Base-by-base conservation (phyloP, 495 filamentous ascomycete species). In the Neurospora sp. region DNA sequence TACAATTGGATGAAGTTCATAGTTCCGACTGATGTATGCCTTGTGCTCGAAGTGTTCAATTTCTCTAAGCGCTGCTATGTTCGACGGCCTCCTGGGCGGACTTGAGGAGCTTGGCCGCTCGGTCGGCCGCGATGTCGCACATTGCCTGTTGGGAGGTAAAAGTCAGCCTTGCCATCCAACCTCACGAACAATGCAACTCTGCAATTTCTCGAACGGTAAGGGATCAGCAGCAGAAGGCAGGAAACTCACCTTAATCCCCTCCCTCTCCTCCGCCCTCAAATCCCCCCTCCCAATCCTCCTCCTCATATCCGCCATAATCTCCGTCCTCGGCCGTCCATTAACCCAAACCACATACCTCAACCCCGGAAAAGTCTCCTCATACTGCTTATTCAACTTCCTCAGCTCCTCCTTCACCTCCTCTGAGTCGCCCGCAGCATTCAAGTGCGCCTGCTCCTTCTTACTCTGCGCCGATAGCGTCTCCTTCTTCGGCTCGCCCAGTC, bases 281-380 rank as follows among this genome's bases (percentile, higher is more conserved):
- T 96, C 87, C 9, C 86, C 89, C 72, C 90, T 85, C 20, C 84
- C 87, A 80, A 97, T 97, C 72, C 96, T 86, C 73, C 84, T 78
- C 70, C 87, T 84, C 92, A 97, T 98, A 80, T 98, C 92, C 71
- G 87, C 86, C 91, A 98, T 92, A 47, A 99, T 91, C 72, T 87
- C 85, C 27, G 84, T 83, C 61, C 93, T 85, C 72, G 85, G 83
- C 74, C 94, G 86, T 22, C 94, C 94, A 82, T 97, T 94, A 71
- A 98, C 96, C 82, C 96, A 99, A 8, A 93, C 89, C 86, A 98
- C 93, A 85, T 97, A 98, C 83, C 90, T 84, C 79, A 98, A 78
- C 4, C 95, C 92, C 8, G 93, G 93, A 82, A 96, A 99, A 61
- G 76, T 86, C 45, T 82, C 83, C 81, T 98, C 96, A 79, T 98